Conservation (phyloP, 371 early-diverging fungal genomes). For the Rhizopus stolonifer region DNA sequence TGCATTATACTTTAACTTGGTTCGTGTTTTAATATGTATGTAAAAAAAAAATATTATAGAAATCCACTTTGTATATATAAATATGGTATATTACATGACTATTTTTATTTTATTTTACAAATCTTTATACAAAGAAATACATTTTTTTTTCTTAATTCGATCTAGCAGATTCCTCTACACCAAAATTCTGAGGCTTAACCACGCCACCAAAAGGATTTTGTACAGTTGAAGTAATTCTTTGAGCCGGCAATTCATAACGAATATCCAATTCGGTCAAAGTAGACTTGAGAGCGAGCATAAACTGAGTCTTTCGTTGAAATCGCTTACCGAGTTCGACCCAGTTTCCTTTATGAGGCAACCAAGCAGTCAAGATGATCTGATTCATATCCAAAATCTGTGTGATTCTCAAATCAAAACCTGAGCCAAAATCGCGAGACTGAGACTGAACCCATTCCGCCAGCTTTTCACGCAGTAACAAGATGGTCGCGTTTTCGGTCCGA, state of each 20-base stretch:
- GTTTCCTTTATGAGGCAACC: conserved; percentile 72
- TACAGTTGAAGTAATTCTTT: conserved; percentile 26
- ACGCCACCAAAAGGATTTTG: neutral
- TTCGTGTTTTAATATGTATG: too few species aligned
- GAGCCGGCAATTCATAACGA: conserved; percentile 59
- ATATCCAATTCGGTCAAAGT: conserved; percentile 62
- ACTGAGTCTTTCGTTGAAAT: conserved; percentile 60
- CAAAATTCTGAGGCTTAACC: neutral
- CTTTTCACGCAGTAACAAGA: conserved; percentile 50
- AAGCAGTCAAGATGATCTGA: conserved; percentile 56
- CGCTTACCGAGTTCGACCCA: conserved; percentile 75
- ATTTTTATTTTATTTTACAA: neutral
- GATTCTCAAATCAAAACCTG: conserved; percentile 62
- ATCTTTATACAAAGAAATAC: too few species aligned
- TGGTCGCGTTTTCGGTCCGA: conserved; percentile 60
- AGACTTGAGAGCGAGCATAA: conserved; percentile 64
- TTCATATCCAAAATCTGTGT: conserved; percentile 60
- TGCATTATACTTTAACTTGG: too few species aligned
- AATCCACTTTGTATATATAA: too few species aligned
- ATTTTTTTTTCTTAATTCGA: neutral
- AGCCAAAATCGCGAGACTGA: conserved; percentile 64
- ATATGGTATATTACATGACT: too few species aligned
- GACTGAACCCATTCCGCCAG: conserved; percentile 59
- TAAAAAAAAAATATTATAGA: too few species aligned
- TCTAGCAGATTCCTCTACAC: neutral